Base-by-base conservation (phyloP, 208 protist genomes). In the Trypanosoma scelopori region DNA sequence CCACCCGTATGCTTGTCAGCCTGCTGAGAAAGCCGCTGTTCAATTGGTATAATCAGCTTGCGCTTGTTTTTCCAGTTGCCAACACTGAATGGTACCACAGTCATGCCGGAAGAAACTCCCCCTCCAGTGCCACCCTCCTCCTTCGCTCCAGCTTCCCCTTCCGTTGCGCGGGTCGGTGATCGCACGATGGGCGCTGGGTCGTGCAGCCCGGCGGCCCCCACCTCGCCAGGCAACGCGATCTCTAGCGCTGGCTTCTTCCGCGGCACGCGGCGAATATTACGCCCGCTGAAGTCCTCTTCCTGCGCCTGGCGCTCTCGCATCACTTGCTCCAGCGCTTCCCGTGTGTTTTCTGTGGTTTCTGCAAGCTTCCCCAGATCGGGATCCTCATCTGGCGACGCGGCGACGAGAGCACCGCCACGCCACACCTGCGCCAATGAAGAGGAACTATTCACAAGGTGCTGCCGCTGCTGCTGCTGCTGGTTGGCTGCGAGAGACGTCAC, bases 61-160 rank as follows among this genome's bases (percentile, higher is more conserved):
- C 90, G 89, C 57, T 86, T 85, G 53, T 94, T 94, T 42, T 79
- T 82, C 87, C 87, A 91, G 73, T 77, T 85, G 58, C 77, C 82
- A 41, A 91, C 77, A 28, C 77, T 82, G 53, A 89, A 89, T 4
- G 87, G 87, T 18, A 93, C 87, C 0, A 72, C 45, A 6, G 45
- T 48, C 45, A 13, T 55, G 47, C 39, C n/a, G 22, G 62, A 55
- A 43, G 66, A 52, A n/a, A 51, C 46, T 11, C 3, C 49, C 9
- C 51, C 32, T 22, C 46, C 52, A 59, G 45, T 58, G 53, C 41
- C 55, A 46, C 13, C 53, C 18, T 55, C 49, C 18, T 2, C 9
- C 9, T 37, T 37, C 9, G 32, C 9, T 3, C 32, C 32, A 37
- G 9, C 74, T 25, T n/a, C 27, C 12, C 47, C 62, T 61, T 81